Evolutionary conservation across 345 rosid genomes (phyloP).

Genomic region (Luvunga scandens): DNA sequence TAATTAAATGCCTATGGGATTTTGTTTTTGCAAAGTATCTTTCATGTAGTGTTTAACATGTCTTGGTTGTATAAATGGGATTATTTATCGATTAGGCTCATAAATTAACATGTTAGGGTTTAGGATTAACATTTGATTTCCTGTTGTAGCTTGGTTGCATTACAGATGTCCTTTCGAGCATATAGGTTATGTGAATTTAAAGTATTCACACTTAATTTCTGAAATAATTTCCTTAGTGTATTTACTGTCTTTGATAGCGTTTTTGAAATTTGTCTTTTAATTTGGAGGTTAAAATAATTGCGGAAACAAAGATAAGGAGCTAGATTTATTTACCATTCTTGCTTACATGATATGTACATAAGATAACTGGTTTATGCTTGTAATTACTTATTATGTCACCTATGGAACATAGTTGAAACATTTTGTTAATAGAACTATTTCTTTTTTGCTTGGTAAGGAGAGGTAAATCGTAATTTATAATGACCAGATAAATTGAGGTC

Average conservation of each 20-base stretch:
- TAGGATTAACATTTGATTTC: neutral
- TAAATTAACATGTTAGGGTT: neutral
- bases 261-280: neutral
- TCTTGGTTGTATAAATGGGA: too few species aligned
- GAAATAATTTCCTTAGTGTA: neutral
- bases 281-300: neutral
- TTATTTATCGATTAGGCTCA: neutral
- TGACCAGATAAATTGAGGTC: neutral
- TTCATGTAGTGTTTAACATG: too few species aligned
- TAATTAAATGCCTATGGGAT: too few species aligned
- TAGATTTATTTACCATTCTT: neutral
- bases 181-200: neutral
- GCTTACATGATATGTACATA: neutral
- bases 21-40: too few species aligned
- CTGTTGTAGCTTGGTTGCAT: neutral
- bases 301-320: neutral
- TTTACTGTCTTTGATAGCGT: neutral
- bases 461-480: constrained; percentile 19
- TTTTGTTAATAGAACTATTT: neutral
- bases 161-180: neutral
- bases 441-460: constrained; percentile 51
- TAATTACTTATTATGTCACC: neutral
- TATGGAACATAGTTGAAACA: neutral
- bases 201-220: neutral
- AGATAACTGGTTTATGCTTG: neutral